Conservation (phyloP, 805 yeast species). For the Yamadazyma sp. region DNA sequence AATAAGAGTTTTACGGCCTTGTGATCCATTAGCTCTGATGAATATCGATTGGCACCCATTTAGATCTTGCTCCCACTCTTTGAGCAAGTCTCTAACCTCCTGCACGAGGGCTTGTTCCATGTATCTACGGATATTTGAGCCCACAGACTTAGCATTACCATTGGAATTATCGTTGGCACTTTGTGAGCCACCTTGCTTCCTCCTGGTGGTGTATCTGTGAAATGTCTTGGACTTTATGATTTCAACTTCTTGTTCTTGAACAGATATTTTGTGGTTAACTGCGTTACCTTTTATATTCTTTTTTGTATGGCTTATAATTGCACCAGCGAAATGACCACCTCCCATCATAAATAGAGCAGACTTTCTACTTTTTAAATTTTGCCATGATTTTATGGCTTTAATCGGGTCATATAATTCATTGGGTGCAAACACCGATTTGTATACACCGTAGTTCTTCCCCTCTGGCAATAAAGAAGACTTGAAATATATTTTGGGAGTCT, state of each 20-base stretch:
- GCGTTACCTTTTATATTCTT: conserved; percentile 56
- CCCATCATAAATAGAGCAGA: conserved; percentile 92
- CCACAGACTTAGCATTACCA: conserved; percentile 96
- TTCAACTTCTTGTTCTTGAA: conserved; percentile 63
- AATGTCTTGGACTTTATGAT: conserved; percentile 78
- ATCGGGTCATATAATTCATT: conserved; percentile 50
- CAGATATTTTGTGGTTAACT: conserved; percentile 40
- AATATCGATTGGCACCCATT: conserved; percentile 67
- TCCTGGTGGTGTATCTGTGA: conserved; percentile 92
- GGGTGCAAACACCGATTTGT: conserved; percentile 58
- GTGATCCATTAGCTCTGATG: conserved; percentile 75
- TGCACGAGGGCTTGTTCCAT: conserved; percentile 80
- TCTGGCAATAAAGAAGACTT: conserved; percentile 46
- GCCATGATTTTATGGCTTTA: conserved; percentile 43
- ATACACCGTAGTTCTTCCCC: conserved; percentile 59
- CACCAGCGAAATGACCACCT: conserved; percentile 98
- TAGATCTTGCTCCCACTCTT: conserved; percentile 62
- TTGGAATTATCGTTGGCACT: conserved; percentile 87
- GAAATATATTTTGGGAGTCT: conserved; percentile 67
- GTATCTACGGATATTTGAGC: conserved; percentile 83
- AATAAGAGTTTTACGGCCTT: conserved; percentile 61
- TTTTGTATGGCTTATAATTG: conserved; percentile 75
- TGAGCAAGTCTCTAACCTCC: conserved; percentile 72
- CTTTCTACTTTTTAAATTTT: conserved; percentile 29
- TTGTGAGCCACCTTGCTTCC: conserved; percentile 98